Evolutionary conservation across 352 stramenopile species (phyloP), one percentile per base, ranked within the genome.

Genomic region (Phytophthora pisi): DNA sequence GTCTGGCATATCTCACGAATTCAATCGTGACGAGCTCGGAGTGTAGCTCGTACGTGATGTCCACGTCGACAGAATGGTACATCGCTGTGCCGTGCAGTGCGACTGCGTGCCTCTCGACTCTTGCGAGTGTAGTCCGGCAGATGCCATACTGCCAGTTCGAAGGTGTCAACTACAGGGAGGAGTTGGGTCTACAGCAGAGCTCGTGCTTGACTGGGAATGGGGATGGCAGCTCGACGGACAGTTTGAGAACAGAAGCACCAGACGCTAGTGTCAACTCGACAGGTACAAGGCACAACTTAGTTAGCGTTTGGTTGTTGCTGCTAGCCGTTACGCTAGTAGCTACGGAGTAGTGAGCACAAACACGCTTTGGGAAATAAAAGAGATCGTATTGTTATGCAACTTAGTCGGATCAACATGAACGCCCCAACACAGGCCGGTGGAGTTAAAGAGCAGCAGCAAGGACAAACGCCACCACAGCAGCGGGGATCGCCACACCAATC

Each of bases 71-170:
- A 3, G 61, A 46, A 28, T 68, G 61, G 38, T 45, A 20, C 38
- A 18, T 45, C 15, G 11, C 38, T 40, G 34, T 40, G 34, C 34
- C 34, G 11, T 40, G 34, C 34, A 45, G 13, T 18, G 38, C 11
- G 11, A n/a, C 13, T n/a, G 11, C 10, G 15, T 45, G 38, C 38
- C 38, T 45, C 13, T 9, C 13, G 13, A 45, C 38, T 8, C 13
- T 45, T 3, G 8, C 34, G 11, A 7, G 11, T 40, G 34, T 40
- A 40, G 34, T 38, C 13, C 28, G 60, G 10, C 60, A 61, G 30
- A 67, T 67, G 40, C 30, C 60, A n/a, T 30, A 67, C 30, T 67
- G 60, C 23, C 46, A 58, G 18, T 68, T 64, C 6, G 53, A 68
- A 28, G 61, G 61, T 4, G 51, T 16, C 2, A 63, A 68, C 36